Percentiles rank a stretch among this genome's conserved stretches.
These are phyloP conservation scores for Chaetomium olivaceum DNA, from an alignment of 2,329 filamentous ascomycete species.

Conservation along the genomic window DNA sequence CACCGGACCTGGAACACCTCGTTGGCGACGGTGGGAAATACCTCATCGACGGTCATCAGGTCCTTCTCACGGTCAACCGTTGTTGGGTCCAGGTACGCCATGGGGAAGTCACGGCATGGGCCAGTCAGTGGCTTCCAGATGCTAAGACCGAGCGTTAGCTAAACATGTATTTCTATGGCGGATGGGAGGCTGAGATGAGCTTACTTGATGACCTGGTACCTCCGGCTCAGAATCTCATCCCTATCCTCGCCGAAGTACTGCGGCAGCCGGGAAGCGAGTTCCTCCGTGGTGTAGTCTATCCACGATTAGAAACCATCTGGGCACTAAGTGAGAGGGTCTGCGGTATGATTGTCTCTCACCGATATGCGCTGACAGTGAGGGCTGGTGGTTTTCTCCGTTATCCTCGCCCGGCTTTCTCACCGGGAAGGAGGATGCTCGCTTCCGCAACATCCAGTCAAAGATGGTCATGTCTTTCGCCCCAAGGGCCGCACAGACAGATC, in stretches of 20 bases:
- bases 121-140: background rate
- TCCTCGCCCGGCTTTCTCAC: conserved; percentile 6
- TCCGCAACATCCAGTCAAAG: conserved; percentile 9
- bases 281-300: background rate
- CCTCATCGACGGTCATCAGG: conserved; percentile 3
- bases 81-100: background rate
- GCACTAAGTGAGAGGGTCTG: background rate
- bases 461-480: conserved; percentile 7
- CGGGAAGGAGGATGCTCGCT: conserved; percentile 3
- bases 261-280: background rate
- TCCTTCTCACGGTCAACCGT: background rate
- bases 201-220: background rate
- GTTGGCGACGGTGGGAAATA: conserved; percentile 6
- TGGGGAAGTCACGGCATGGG: background rate
- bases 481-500: background rate
- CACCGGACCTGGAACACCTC: conserved; percentile 7
- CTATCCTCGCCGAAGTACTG: background rate
- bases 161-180: background rate
- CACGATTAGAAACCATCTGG: background rate
- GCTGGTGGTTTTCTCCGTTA: background rate
- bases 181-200: background rate
- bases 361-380: conserved; percentile 1
- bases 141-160: background rate
- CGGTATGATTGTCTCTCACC: background rate
- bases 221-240: background rate